Conservation (phyloP, 768 basidiomycete species). For the Russula compacta region DNA sequence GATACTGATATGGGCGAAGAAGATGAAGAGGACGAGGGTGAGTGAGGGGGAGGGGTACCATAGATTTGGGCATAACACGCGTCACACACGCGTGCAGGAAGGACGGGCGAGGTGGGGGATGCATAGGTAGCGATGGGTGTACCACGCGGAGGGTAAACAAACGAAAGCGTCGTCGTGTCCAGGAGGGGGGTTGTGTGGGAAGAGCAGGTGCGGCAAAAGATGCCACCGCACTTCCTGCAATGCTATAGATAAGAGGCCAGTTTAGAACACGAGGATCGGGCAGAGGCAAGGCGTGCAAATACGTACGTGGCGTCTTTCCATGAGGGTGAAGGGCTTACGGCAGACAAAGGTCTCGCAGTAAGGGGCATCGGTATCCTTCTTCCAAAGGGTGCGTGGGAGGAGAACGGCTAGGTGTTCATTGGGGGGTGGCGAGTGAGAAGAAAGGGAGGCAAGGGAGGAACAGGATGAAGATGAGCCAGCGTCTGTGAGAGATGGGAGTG, state of each 20-base stretch:
- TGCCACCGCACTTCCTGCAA: conserved; percentile 76
- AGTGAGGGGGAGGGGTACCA: conserved; percentile 37
- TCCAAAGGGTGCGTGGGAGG: conserved; percentile 63
- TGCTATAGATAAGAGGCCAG: conserved; percentile 37
- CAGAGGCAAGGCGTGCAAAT: background rate
- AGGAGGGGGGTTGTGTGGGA: conserved; percentile 52
- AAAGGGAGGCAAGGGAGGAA: conserved; percentile 16
- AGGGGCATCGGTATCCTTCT: conserved; percentile 56
- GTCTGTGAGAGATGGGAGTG: conserved; percentile 22
- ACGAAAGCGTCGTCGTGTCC: conserved; percentile 61
- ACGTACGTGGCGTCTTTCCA: conserved; percentile 69
- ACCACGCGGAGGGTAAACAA: conserved; percentile 63
- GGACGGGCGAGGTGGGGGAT: conserved; percentile 51
- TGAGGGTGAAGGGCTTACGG: conserved; percentile 51
- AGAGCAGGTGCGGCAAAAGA: conserved; percentile 62
- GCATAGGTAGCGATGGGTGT: conserved; percentile 50
- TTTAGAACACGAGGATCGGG: background rate
- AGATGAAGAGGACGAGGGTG: conserved; percentile 15
- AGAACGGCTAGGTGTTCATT: conserved; percentile 78
- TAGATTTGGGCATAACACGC: conserved; percentile 71
- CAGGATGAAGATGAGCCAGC: conserved; percentile 23
- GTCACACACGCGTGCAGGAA: conserved; percentile 59
- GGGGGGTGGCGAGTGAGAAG: conserved; percentile 20
- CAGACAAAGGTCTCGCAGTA: conserved; percentile 71
- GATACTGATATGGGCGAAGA: conserved; percentile 29